Evolutionary conservation across 2,329 filamentous ascomycete genomes (phyloP), one percentile per base, ranked within the genome.

Genomic region (Alternaria dauci): DNA sequence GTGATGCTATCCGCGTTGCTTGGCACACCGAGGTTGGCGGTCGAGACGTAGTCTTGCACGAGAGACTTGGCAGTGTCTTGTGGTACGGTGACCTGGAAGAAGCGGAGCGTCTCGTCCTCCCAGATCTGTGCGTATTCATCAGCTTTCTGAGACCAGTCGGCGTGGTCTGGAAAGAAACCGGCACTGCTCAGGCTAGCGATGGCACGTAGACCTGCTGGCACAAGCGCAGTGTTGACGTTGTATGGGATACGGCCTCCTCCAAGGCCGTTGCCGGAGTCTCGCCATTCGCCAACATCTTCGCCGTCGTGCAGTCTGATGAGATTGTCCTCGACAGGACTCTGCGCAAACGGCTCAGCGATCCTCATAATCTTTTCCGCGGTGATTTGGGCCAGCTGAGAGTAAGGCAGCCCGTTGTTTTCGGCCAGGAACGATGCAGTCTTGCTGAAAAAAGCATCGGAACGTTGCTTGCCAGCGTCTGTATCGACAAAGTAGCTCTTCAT

Each of bases 191-290:
- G 76, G 0, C 80, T 78, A 2, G 84, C 82, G 38, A 90, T 88
- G 2, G 87, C 83, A 11, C 85, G 81, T 0, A 90, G 80, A 2
- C 85, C 87, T 2, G 88, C 87, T 0, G 88, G 88, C 0, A 85
- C 85, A 0, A 90, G 79, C 1, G 86, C 88, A 0, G 86, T 86
- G 67, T 90, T 90, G 25, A 90, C 87, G 62, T 89, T 84, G 69
- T 87, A 90, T 0, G 88, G 87, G n/a, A 89, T 86, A 0, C 85
- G 81, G 2, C 86, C 88, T 34, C 86, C 86, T 1, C 86, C 88
- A 14, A 90, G 79, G 14, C 88, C 87, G 51, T 84, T 85, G 1
- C 78, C 82, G 16, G 84, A 87, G 63, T 90, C 88, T 48, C 88
- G 81, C 88, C 88, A 90, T 70, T 90, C 78, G 0, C 88, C 88